Percentiles rank a stretch among this genome's conserved stretches.
phyloP scores from a whole-genome alignment of 805 yeast species.

The Cyberlindnera suaveolens region DNA sequence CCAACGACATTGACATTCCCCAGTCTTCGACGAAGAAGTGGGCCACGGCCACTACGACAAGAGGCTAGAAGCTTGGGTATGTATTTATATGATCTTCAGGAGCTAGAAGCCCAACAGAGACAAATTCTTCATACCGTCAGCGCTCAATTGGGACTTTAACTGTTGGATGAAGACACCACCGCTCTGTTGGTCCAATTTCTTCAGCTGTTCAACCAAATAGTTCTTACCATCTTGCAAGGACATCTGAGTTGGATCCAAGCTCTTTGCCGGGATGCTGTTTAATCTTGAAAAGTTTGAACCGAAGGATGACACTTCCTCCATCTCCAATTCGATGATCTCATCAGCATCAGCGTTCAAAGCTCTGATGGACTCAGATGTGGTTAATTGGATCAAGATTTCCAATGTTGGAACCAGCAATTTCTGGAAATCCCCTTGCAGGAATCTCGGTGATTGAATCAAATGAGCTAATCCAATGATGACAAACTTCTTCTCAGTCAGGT shows the following conservation, averaged over 20 bases:
- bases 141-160: conserved; percentile 14
- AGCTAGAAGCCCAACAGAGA: conserved; percentile 12
- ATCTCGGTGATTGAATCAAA: conserved; percentile 30
- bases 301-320: conserved; percentile 72
- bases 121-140: conserved; percentile 14
- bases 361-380: conserved; percentile 32
- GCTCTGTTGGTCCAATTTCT: conserved; percentile 15
- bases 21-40: too few relatives aligned
- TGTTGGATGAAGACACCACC: conserved; percentile 14
- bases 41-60: too few relatives aligned
- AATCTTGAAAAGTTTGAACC: conserved; percentile 82
- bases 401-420: conserved; percentile 37
- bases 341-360: conserved; percentile 28
- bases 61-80: neutral
- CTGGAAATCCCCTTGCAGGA: conserved; percentile 36
- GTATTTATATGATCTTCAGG: neutral
- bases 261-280: conserved; percentile 50
- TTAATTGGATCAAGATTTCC: conserved; percentile 34
- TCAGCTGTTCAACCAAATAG: conserved; percentile 16
- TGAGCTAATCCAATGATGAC: conserved; percentile 44
- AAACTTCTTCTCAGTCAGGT: conserved; percentile 50
- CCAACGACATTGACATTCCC: too few relatives aligned
- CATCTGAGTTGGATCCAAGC: conserved; percentile 55
- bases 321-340: conserved; percentile 37
- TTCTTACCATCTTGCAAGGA: conserved; percentile 12